Conservation (phyloP, 495 filamentous ascomycete species). For the Hamigera avellanea region DNA sequence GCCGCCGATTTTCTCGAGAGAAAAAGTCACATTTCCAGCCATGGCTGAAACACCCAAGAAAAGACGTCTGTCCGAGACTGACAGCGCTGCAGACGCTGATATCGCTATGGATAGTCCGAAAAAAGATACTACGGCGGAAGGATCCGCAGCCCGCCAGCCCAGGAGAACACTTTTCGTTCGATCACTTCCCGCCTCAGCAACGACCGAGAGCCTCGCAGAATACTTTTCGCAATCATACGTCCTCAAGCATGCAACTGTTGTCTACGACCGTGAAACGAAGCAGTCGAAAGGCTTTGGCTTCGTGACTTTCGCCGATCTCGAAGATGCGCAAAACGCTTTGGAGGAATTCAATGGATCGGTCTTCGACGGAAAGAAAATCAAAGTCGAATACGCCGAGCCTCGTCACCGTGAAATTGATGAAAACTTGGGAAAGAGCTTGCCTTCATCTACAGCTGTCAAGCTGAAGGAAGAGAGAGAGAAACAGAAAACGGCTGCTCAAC, state of each 20-base stretch:
- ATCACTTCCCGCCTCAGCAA: conserved; percentile 63
- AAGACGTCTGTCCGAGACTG: conserved; percentile 19
- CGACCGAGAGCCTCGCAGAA: conserved; percentile 71
- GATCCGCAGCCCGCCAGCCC: conserved; percentile 22
- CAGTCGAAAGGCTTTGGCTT: conserved; percentile 87
- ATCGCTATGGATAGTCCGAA: conserved; percentile 15
- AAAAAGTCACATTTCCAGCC: conserved; percentile 12
- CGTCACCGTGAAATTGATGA: conserved; percentile 58
- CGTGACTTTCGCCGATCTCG: conserved; percentile 87
- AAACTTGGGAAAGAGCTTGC: conserved; percentile 34
- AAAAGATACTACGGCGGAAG: conserved; percentile 9
- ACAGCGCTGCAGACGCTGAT: conserved; percentile 4
- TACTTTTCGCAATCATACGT: conserved; percentile 91
- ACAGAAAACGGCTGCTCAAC: conserved; percentile 43
- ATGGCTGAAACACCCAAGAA: conserved; percentile 27
- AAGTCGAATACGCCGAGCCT: conserved; percentile 77
- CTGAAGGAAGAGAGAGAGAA: conserved; percentile 46
- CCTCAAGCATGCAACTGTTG: conserved; percentile 84
- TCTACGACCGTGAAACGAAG: conserved; percentile 71
- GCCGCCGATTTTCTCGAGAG: conserved; percentile 30
- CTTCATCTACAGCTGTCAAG: conserved; percentile 33
- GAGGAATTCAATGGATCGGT: conserved; percentile 63
- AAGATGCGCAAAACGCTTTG: conserved; percentile 73
- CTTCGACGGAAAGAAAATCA: conserved; percentile 62
- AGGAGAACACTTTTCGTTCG: conserved; percentile 79